Evolutionary conservation across 1,284 basidiomycete genomes (phyloP), one percentile per base, ranked within the genome.

Genomic region (Jaminaea rosea): DNA sequence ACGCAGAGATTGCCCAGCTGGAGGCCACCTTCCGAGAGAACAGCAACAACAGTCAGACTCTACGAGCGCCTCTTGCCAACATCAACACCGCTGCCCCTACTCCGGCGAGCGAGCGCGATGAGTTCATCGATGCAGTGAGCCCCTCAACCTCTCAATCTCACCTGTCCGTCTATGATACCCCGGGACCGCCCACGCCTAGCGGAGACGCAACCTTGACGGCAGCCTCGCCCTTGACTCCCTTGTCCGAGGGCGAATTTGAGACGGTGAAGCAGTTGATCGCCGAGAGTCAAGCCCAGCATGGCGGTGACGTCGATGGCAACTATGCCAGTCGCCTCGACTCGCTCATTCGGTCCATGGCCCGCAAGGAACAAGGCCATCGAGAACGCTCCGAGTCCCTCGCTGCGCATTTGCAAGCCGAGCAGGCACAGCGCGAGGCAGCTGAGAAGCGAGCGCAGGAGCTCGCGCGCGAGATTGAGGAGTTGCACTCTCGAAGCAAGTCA

Each of bases 301-400:
- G 53, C 23, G 42, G 49, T 1, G 49, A 50, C 41, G 47, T 52
- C 44, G 27, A 23, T 10, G 45, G 29, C 10, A 37, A 29, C 13
- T 29, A 34, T 26, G 29, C 49, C 10, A n/a, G 17, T 24, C 41
- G 55, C 8, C 50, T 69, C 15, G 59, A 69, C 39, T 55, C 67
- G 13, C 53, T 69, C 41, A 65, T 69, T 65, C 56, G 62, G 23
- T 87, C 90, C 1, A 93, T 94, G 90, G 89, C 89, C 2, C 85
- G 88, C 77, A 93, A 93, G 73, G 89, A 94, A 74, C 86, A 86
- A 1, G 78, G 82, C 45, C 88, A 93, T 73, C 82, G 82, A 21
- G 87, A 91, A 66, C 69, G 79, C 24, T 83, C 90, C 13, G 82
- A 87, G 44, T 76, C 76, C n/a, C 78, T 93, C 53, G 82, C 82